Percentiles rank a stretch among this genome's conserved stretches.
These are phyloP conservation scores for Peribolospora kevripleyi DNA, from an alignment of 768 basidiomycete genomes.

Conservation along the genomic window DNA sequence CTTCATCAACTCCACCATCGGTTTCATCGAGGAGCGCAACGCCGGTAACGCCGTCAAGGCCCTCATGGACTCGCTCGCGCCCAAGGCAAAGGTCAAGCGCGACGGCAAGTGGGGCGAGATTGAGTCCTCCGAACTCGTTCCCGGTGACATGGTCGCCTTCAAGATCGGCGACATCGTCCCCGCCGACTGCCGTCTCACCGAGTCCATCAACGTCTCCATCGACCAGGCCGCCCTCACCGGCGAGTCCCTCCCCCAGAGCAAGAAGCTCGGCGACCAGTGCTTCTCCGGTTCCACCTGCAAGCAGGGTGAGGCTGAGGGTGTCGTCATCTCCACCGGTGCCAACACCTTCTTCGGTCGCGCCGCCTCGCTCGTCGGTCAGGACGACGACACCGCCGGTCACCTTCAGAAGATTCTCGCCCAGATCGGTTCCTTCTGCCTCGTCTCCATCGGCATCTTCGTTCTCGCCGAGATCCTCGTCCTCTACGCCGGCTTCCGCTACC, in stretches of 20 bases:
- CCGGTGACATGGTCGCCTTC: constrained; percentile 90
- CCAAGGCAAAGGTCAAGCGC: constrained; percentile 86
- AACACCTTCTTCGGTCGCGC: constrained; percentile 98
- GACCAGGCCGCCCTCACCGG: constrained; percentile 96
- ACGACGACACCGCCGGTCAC: constrained; percentile 93
- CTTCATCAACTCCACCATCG: constrained; percentile 84
- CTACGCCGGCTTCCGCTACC: constrained; percentile 72
- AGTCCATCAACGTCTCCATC: constrained; percentile 91
- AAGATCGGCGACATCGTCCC: constrained; percentile 98
- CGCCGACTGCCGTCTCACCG: constrained; percentile 87
- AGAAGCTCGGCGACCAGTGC: constrained; percentile 86
- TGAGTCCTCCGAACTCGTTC: constrained; percentile 69
- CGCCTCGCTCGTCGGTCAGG: constrained; percentile 86
- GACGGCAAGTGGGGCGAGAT: constrained; percentile 65
- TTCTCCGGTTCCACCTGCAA: constrained; percentile 99
- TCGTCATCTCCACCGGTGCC: constrained; percentile 90
- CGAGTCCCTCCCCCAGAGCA: constrained; percentile 77
- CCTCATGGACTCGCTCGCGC: constrained; percentile 95
- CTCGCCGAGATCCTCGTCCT: constrained; percentile 73
- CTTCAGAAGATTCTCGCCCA: constrained; percentile 96
- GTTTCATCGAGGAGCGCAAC: constrained; percentile 93
- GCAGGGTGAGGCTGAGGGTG: constrained; percentile 95
- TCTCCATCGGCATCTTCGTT: constrained; percentile 89
- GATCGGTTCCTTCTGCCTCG: constrained; percentile 90
- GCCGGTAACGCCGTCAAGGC: constrained; percentile 98